Base-by-base conservation (phyloP, 1,284 basidiomycete species). In the Ganoderma lucidum region DNA sequence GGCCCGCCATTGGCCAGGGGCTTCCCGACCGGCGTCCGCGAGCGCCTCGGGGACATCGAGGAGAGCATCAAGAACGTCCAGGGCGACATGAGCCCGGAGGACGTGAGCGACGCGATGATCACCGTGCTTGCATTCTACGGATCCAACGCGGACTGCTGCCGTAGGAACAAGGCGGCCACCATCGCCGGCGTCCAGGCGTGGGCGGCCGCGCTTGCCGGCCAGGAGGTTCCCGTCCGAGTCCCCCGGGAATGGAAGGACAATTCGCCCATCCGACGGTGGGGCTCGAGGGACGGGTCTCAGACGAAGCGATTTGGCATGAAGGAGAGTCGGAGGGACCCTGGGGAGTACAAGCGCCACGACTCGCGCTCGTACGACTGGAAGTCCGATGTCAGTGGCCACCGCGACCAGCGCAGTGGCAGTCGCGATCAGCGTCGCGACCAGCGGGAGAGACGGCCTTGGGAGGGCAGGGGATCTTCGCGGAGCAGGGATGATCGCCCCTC, bases 41-140 rank as follows among this genome's bases (percentile, higher is more conserved):
- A 69, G 17, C 67, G 66, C 28, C 37, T 75, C 19, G 70, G 71
- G 23, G 59, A 66, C 12, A 65, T 81, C 6, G 64, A 71, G 1
- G 62, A 73, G 32, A 51, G 70, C 23, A 78, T 92, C 51, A 72
- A 81, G 48, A 78, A 82, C 23, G 76, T 78, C n/a, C 58, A 76
- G 39, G 68, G 68, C 8, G 60, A 70, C 37, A 28, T 94, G 42
- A 88, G 93, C 75, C 80, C 82, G 44, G 84, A 86, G 6, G 87
- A 88, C 0, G 78, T 95, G 64, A 80, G 83, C 58, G 90, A 93
- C 73, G 88, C 92, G 1, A 92, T 95, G 77, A 83, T 86, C 32
- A 90, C 92, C 9, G 78, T 93, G 65, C 80, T 96, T 15, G 96
- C 96, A 0, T 97, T 90, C 83, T 97, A 96, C 81, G 73, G 90